Percentiles rank a stretch among this genome's conserved stretches.
phyloP scores from a whole-genome alignment of 2,329 filamentous ascomycete species.

The Fusarium longipes region DNA sequence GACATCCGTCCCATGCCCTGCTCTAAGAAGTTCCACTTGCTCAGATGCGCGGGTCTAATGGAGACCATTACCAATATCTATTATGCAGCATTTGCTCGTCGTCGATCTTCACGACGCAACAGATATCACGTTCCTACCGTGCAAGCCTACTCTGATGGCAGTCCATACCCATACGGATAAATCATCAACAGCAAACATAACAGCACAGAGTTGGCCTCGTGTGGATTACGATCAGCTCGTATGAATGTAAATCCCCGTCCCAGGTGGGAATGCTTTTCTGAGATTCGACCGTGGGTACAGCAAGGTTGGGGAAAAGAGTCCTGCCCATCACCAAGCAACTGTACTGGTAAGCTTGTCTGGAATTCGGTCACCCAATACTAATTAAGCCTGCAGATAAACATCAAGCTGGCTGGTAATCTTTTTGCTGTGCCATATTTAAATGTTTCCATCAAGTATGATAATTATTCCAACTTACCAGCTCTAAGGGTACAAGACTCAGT shows the following conservation, averaged over 20 bases:
- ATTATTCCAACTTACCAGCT: background rate
- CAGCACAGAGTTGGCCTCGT: background rate
- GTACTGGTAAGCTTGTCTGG: background rate
- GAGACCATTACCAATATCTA: background rate
- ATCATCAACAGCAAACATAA: background rate
- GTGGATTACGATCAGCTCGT: background rate
- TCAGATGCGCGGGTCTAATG: background rate
- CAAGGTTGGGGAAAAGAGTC: background rate
- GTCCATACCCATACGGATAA: conserved; percentile 1
- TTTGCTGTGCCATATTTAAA: background rate
- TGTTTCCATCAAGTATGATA: too few species aligned
- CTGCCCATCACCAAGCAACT: background rate
- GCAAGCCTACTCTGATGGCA: background rate
- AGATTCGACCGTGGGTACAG: background rate
- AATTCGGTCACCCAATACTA: background rate
- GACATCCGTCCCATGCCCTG: background rate
- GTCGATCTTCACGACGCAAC: background rate
- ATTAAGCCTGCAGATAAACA: background rate
- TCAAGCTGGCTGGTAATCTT: background rate
- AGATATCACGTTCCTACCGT: background rate
- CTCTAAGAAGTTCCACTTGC: background rate
- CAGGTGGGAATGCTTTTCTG: background rate
- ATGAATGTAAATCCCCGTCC: conserved; percentile 2
- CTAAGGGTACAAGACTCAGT: too few species aligned
- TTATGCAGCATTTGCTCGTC: background rate